Evolutionary conservation across 2,329 filamentous ascomycete species (phyloP).

Genomic region (Monosporascus sp.): DNA sequence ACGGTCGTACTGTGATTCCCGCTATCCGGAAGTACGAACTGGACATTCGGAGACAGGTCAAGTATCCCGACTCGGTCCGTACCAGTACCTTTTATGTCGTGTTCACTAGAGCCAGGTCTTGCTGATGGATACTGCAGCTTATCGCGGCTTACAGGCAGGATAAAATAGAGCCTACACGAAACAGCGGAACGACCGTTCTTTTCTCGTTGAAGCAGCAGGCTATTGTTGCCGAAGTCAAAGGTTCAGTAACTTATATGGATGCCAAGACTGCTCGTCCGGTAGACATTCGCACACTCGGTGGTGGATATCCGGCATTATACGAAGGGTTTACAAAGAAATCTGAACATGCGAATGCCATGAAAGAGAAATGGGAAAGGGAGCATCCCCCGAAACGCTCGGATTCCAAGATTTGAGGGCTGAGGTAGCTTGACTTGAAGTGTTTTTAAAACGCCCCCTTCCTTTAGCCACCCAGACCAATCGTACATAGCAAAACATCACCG

Average conservation of each 20-base stretch:
- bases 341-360: constrained; percentile 1
- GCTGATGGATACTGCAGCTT: constrained; percentile 5
- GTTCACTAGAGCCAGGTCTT: no score
- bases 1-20: constrained; percentile 14
- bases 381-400: no score
- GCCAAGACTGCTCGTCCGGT: constrained; percentile 12
- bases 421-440: no score
- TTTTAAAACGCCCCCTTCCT: no score
- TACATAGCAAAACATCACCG: no score
- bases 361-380: constrained; percentile 6
- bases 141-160: constrained; percentile 15
- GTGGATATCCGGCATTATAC: constrained; percentile 11
- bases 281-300: constrained; percentile 14
- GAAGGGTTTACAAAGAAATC: constrained; percentile 5
- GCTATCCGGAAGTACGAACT: constrained; percentile 16
- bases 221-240: constrained; percentile 16
- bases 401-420: no score
- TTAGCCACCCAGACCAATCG: no score
- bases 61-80: constrained; percentile 11
- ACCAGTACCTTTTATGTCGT: not conserved
- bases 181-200: constrained; percentile 9
- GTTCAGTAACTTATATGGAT: constrained; percentile 15
- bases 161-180: constrained; percentile 12
- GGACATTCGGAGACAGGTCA: constrained; percentile 16
- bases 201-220: constrained; percentile 18